Percentiles rank a stretch among this genome's conserved stretches.
Evolutionary conservation across 2,329 filamentous ascomycete species (phyloP).

Genomic region (Didymella glomerata): DNA sequence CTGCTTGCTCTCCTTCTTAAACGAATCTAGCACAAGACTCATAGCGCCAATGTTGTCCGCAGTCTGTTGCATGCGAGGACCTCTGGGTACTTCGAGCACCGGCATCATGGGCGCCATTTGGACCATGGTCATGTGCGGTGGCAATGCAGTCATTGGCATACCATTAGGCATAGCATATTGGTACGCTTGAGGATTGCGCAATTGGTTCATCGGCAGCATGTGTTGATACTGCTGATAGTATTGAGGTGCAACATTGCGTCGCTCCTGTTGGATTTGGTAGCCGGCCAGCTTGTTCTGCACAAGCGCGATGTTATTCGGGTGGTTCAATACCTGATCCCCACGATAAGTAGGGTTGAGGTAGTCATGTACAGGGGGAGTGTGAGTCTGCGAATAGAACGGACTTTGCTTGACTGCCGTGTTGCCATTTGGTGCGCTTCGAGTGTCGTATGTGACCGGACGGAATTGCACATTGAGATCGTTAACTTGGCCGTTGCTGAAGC

Average conservation of each 20-base stretch:
- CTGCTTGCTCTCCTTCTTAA: conserved; percentile 75
- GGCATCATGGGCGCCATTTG: conserved; percentile 49
- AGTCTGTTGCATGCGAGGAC: conserved; percentile 62
- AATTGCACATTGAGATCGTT: conserved; percentile 50
- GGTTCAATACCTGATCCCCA: conserved; percentile 53
- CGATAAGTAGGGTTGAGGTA: conserved; percentile 53
- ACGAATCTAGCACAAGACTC: conserved; percentile 80
- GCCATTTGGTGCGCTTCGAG: conserved; percentile 54
- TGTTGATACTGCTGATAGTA: conserved; percentile 47
- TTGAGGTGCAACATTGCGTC: conserved; percentile 44
- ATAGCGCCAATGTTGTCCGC: conserved; percentile 64
- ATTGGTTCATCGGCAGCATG: conserved; percentile 48
- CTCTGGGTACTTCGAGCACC: conserved; percentile 52
- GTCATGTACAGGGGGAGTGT: conserved; percentile 56
- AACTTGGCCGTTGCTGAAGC: conserved; percentile 42
- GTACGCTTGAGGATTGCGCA: conserved; percentile 48
- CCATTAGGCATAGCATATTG: conserved; percentile 50
- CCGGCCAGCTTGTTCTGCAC: conserved; percentile 61
- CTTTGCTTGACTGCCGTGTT: conserved; percentile 54
- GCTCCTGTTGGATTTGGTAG: conserved; percentile 55
- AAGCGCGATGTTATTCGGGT: conserved; percentile 55
- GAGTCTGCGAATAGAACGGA: conserved; percentile 58
- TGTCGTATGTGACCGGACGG: conserved; percentile 52
- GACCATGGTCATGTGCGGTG: conserved; percentile 47
- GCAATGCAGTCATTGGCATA: conserved; percentile 46